Conservation (phyloP, 495 filamentous ascomycete genomes). For the Penicillium arizonense region DNA sequence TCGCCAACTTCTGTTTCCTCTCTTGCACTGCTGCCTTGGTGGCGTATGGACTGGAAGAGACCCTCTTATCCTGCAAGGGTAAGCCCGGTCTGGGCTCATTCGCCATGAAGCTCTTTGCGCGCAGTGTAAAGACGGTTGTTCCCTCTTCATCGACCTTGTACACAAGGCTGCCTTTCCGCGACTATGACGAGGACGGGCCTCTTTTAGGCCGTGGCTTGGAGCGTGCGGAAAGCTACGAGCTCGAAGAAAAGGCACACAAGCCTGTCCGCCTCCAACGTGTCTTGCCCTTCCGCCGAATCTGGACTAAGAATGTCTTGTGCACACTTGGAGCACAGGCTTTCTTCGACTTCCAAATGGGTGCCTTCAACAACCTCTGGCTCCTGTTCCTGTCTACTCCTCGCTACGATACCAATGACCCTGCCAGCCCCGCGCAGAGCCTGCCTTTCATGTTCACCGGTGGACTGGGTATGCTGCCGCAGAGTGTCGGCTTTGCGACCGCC, state of each 20-base stretch:
- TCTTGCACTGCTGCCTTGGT: constrained; percentile 51
- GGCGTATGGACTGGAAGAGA: constrained; percentile 68
- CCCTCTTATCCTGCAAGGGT: constrained; percentile 43
- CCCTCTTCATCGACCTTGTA: constrained; percentile 39
- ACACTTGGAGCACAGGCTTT: constrained; percentile 69
- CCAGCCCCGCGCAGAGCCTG: constrained; percentile 41
- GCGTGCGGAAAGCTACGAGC: constrained; percentile 36
- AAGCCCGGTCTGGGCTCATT: constrained; percentile 41
- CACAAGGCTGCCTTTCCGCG: constrained; percentile 34
- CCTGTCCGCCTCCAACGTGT: constrained; percentile 25
- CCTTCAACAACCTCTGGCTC: constrained; percentile 83
- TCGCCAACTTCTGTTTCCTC: constrained; percentile 69
- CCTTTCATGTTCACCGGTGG: constrained; percentile 81
- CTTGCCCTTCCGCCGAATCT: constrained; percentile 72
- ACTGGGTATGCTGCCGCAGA: constrained; percentile 69
- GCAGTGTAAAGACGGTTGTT: constrained; percentile 24
- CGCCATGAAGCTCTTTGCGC: constrained; percentile 29
- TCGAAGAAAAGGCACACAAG: constrained; percentile 38
- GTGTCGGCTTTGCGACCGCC: constrained; percentile 75
- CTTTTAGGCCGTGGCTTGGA: constrained; percentile 27
- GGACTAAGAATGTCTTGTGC: constrained; percentile 71
- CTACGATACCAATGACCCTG: constrained; percentile 50
- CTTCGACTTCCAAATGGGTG: constrained; percentile 72
- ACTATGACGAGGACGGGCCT: constrained; percentile 38
- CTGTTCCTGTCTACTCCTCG: constrained; percentile 81